Evolutionary conservation across 768 basidiomycete genomes (phyloP).

Genomic region (Saitozyma podzolica): DNA sequence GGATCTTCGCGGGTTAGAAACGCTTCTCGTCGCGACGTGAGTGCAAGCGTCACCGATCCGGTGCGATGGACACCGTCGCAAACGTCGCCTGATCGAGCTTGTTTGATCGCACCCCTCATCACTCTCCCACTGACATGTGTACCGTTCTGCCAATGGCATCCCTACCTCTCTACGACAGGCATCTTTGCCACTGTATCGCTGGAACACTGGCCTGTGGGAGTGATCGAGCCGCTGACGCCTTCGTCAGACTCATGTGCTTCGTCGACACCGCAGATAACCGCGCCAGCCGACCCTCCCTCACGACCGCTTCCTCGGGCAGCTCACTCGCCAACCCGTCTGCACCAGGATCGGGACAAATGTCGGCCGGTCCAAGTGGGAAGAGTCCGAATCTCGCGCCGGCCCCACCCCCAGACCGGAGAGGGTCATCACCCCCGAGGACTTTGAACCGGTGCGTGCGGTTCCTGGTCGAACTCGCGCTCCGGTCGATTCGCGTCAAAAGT

Average conservation of each 20-base stretch:
- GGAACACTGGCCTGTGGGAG: no score
- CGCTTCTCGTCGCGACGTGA: conserved; percentile 34
- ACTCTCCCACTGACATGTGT: not conserved
- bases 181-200: not conserved
- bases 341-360: no score
- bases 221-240: not conserved
- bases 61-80: no score
- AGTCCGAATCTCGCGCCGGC: not conserved
- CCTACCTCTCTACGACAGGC: not conserved
- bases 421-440: conserved; percentile 41
- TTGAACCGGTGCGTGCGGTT: conserved; percentile 31
- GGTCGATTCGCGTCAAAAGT: not conserved
- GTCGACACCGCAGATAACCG: conserved; percentile 42
- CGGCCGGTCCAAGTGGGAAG: no score
- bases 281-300: conserved; percentile 1
- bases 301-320: not conserved
- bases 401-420: not conserved
- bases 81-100: not conserved
- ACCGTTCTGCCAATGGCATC: not conserved
- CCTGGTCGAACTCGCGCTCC: not conserved
- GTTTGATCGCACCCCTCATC: not conserved
- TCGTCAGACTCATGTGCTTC: conserved; percentile 33
- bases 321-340: not conserved
- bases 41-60: not conserved
- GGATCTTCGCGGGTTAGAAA: conserved; percentile 46